phyloP scores from a whole-genome alignment of 176 grass and related monocot species.

The Calamus simplicifolius region DNA sequence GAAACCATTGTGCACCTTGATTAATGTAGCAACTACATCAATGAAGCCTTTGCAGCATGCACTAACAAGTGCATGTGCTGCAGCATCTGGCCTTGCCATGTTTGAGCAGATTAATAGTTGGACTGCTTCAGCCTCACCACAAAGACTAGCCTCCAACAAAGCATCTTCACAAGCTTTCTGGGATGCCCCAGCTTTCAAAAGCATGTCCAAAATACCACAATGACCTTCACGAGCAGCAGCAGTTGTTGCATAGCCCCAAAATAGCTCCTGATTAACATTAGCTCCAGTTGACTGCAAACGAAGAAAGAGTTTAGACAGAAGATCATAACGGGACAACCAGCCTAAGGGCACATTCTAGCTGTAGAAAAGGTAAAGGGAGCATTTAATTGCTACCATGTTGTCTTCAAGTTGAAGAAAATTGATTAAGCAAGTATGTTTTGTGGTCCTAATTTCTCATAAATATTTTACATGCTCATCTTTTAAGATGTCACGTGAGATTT shows the following conservation, averaged over 20 bases:
- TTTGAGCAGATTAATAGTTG: slow-evolving; percentile 33
- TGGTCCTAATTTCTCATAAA: too few species aligned
- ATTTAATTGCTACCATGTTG: too few species aligned
- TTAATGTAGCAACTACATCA: slow-evolving; percentile 28
- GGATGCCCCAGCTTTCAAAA: slow-evolving; percentile 33
- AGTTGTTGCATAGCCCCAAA: slow-evolving; percentile 51
- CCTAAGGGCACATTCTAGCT: too few species aligned
- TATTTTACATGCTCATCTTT: too few species aligned
- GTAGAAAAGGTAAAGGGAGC: too few species aligned
- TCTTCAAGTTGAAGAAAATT: too few species aligned
- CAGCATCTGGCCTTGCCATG: slow-evolving; percentile 21
- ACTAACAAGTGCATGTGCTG: slow-evolving; percentile 39
- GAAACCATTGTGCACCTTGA: slow-evolving; percentile 25
- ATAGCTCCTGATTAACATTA: slow-evolving; percentile 54
- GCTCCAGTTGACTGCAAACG: slow-evolving; percentile 31
- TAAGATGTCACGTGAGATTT: too few species aligned
- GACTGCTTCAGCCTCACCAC: slow-evolving; percentile 27
- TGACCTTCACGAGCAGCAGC: slow-evolving; percentile 49
- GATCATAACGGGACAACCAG: too few species aligned
- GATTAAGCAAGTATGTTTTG: too few species aligned
- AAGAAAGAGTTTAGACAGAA: background rate
- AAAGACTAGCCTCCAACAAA: slow-evolving; percentile 36
- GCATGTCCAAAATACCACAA: slow-evolving; percentile 34
- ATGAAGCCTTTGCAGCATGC: slow-evolving; percentile 54
- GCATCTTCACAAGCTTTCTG: slow-evolving; percentile 47